A percentile compares a stretch with the other conserved stretches of the same genome.
Conservation (phyloP, 176 grass and related monocot genomes). For the Ananas comosus region DNA sequence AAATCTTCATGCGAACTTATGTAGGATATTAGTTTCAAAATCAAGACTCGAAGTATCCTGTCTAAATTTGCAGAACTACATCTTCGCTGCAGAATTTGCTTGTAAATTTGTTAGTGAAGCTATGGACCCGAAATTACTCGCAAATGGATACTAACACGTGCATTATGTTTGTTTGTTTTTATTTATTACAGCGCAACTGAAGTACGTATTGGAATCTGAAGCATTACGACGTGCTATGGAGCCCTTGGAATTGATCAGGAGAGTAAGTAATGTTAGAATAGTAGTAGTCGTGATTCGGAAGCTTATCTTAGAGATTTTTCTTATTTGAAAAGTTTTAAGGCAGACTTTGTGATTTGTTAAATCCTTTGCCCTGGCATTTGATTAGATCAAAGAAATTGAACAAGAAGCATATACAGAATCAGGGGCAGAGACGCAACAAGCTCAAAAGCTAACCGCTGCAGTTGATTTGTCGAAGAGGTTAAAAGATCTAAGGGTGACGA, state of each 20-base stretch:
- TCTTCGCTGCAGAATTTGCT: no score
- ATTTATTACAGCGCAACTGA: constrained; percentile 42
- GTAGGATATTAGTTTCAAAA: no score
- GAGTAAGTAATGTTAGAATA: constrained; percentile 35
- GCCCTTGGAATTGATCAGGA: constrained; percentile 76
- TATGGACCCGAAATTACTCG: not conserved
- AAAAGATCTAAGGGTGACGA: constrained; percentile 62
- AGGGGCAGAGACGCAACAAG: constrained; percentile 37
- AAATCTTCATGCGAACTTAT: no score
- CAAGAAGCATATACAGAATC: constrained; percentile 58
- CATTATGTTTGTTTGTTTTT: not conserved
- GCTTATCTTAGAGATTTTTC: no score
- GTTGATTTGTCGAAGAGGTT: constrained; percentile 76
- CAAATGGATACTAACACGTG: not conserved
- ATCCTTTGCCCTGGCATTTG: constrained; percentile 4
- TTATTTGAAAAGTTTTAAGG: no score
- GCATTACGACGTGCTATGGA: constrained; percentile 71
- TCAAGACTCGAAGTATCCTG: no score
- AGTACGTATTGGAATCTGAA: constrained; percentile 81
- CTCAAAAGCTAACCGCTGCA: constrained; percentile 67
- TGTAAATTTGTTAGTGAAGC: no score
- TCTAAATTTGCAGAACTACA: no score
- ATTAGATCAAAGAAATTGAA: constrained; percentile 89
- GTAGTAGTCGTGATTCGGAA: not conserved
- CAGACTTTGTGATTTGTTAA: not conserved